Conservation (phyloP, 2,329 filamentous ascomycete species). For the Dryadomyces quercus-mongolicae region DNA sequence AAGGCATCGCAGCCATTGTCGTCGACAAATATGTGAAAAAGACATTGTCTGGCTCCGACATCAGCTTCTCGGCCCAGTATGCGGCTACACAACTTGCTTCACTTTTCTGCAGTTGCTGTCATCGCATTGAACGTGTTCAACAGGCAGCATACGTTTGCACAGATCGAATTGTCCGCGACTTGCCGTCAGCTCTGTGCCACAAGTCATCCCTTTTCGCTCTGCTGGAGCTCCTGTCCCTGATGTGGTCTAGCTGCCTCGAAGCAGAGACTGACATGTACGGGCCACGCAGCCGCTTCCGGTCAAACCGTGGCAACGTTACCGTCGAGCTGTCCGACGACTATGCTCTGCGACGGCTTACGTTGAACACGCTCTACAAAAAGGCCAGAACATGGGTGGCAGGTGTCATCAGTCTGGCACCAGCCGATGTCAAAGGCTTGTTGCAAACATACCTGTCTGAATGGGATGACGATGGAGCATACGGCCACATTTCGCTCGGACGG, state of each 20-base stretch:
- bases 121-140: constrained; percentile 85
- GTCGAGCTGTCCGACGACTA: constrained; percentile 94
- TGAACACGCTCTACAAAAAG: constrained; percentile 64
- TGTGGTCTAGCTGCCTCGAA: constrained; percentile 93
- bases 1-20: constrained; percentile 51
- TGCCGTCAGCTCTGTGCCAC: constrained; percentile 84
- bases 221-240: constrained; percentile 78
- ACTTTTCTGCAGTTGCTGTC: constrained; percentile 82
- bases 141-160: constrained; percentile 74
- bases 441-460: constrained; percentile 96
- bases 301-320: constrained; percentile 62
- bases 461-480: constrained; percentile 81
- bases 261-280: constrained; percentile 90
- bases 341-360: constrained; percentile 63
- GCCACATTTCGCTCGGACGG: constrained; percentile 80
- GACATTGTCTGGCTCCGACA: constrained; percentile 57
- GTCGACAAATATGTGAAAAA: constrained; percentile 70
- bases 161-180: constrained; percentile 70
- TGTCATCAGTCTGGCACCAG: constrained; percentile 72
- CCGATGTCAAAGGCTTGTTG: constrained; percentile 88
- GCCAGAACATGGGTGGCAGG: constrained; percentile 71
- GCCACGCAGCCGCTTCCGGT: constrained; percentile 71
- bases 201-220: constrained; percentile 84
- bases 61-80: constrained; percentile 80
- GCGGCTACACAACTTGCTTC: constrained; percentile 77